Base-by-base conservation (phyloP, 1,284 basidiomycete species). In the Boletus mariae region DNA sequence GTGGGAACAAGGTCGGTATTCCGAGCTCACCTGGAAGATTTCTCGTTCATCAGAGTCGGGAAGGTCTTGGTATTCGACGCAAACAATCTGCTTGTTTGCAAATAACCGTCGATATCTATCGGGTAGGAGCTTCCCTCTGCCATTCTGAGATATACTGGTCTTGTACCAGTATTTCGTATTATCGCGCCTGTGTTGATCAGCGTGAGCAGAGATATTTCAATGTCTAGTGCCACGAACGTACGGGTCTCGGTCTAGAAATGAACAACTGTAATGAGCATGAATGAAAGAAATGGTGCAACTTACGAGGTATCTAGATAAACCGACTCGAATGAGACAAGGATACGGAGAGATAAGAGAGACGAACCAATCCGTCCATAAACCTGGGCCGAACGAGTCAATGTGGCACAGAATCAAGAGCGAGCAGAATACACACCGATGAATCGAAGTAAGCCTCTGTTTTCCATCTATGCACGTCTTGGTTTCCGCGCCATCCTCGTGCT, bases 401-500 rank as follows among this genome's bases (percentile, higher is more conserved):
- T 20, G 20, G 20, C 20, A 20, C 20, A 20, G 20, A 20, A 20
- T 20, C 20, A 1, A 20, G 1, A 20, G 5, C 17, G 17, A 29
- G 23, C 20, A 44, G 31, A 9, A 1, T 13, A 68, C 77, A 26
- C 53, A 84, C 84, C 75, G 72, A 40, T 82, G n/a, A n/a, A n/a
- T n/a, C n/a, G 85, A 87, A 0, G 88, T 90, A 54, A 90, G 61
- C n/a, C 87, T 73, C 63, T 90, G 87, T 62, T 90, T 90, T 8
- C 87, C 87, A 61, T 90, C 87, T 13, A 90, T 88, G 57, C 87
- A 90, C 0, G 80, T 82, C 55, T 79, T 80, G 0, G 67, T 74
- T 59, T 88, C 85, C 1, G 76, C 71, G 0, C 86, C 87, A 59
- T 87, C 84, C 1, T 83, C 78, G 23, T 71, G 56, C 37, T 68